Evolutionary conservation across 495 filamentous ascomycete species (phyloP).

Genomic region (Chaetomidium leptoderma): DNA sequence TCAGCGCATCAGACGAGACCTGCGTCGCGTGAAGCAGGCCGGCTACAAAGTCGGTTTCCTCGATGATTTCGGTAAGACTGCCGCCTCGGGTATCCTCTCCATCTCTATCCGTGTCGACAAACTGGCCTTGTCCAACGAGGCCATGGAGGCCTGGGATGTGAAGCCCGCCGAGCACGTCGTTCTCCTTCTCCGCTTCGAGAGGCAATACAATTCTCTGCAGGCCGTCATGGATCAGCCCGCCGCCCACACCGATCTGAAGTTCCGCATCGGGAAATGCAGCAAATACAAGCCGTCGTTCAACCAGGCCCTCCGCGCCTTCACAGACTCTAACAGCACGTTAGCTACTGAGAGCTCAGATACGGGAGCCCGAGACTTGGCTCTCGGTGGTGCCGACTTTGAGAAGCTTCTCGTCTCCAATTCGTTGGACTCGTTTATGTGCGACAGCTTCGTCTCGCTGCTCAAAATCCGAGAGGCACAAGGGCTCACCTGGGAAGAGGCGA

Average conservation of each 20-base stretch:
- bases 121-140: conserved; percentile 72
- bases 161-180: conserved; percentile 65
- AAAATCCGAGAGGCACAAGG: conserved; percentile 51
- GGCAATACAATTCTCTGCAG: conserved; percentile 55
- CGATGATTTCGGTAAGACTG: conserved; percentile 42
- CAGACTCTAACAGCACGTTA: background rate
- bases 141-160: conserved; percentile 73
- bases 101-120: conserved; percentile 64
- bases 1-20: conserved; percentile 56
- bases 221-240: conserved; percentile 15
- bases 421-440: conserved; percentile 65
- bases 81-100: conserved; percentile 49
- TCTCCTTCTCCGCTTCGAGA: conserved; percentile 64
- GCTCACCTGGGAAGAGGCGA: conserved; percentile 69
- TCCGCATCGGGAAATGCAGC: conserved; percentile 50
- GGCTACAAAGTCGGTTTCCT: conserved; percentile 74
- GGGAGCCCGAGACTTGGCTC: background rate
- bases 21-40: conserved; percentile 55
- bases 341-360: background rate
- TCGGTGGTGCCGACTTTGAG: conserved; percentile 31
- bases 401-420: conserved; percentile 68
- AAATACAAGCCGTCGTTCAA: conserved; percentile 52
- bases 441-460: conserved; percentile 60
- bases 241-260: conserved; percentile 12
- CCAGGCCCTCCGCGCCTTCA: conserved; percentile 53